phyloP scores from a whole-genome alignment of 306 rosid species.

The Medicago ruthenica region DNA sequence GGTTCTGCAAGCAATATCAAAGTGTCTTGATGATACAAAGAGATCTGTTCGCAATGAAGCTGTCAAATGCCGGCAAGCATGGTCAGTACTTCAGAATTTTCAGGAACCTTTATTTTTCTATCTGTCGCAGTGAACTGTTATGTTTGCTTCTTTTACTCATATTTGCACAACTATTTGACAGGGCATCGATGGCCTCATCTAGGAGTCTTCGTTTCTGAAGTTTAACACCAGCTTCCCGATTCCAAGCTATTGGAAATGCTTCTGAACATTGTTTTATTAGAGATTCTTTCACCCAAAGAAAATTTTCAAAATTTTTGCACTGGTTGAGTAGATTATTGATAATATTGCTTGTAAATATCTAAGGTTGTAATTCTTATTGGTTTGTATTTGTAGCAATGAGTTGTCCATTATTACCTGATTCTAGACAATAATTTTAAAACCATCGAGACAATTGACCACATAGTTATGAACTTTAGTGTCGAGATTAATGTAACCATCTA shows the following conservation, averaged over 20 bases:
- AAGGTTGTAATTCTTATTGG: not conserved
- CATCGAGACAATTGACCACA: no score
- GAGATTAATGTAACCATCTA: not conserved
- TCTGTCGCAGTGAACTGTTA: not conserved
- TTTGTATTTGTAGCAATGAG: not conserved
- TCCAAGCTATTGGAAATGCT: constrained; percentile 14
- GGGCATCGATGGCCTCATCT: constrained; percentile 68
- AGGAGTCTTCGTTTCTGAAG: constrained; percentile 57
- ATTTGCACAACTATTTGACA: constrained; percentile 39
- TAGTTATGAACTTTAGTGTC: no score
- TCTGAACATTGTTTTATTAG: not conserved
- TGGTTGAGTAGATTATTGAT: not conserved
- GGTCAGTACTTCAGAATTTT: constrained; percentile 55
- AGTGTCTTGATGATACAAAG: constrained; percentile 75
- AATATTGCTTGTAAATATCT: constrained; percentile 23
- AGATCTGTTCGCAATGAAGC: constrained; percentile 90
- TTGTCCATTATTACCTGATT: not conserved
- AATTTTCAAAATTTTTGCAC: not conserved
- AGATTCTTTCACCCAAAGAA: constrained; percentile 6
- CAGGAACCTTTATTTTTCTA: not conserved
- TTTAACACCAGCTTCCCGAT: constrained; percentile 24
- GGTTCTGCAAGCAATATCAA: constrained; percentile 66
- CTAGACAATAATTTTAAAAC: no score
- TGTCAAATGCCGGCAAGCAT: constrained; percentile 82
- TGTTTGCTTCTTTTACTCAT: constrained; percentile 8